Base-by-base conservation (phyloP, 2,329 filamentous ascomycete genomes). In the Teratosphaeria pseudoeucalypti region DNA sequence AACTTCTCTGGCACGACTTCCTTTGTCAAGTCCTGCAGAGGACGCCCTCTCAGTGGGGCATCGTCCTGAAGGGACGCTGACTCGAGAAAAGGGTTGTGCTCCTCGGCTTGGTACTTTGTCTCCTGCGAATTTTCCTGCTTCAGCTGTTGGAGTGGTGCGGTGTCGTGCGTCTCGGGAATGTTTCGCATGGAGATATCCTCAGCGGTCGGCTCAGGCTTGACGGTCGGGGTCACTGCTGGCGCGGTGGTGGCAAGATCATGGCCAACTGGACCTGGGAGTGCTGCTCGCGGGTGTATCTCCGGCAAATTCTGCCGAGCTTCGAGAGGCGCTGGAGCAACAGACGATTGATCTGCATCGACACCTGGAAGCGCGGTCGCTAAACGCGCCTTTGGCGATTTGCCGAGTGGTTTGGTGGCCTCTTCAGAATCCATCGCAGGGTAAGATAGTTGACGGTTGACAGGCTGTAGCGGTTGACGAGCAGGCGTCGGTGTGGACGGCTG, bases 21-120 rank as follows among this genome's bases (percentile, higher is more conserved):
- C 3, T 68, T 65, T 3, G 74, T 67, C 14, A 78, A 64, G 32
- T 67, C 60, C 49, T 71, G 67, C 19, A 79, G 58, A 19, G 66
- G 58, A 56, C 60, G 52, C 58, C 61, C 60, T 43, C 59, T 56
- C 34, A 19, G 23, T 16, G 52, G 59, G 23, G 52, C 23, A 23
- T 62, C 55, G 3, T 58, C 54, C 37, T 63, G 52, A 34, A 62
- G 61, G 7, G 57, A 58, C 3, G 57, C 58, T n/a, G 43, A 6
- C 19, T 23, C 43, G 3, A 60, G 52, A 26, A 65, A 66, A 10
- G 60, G 60, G 43, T 58, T n/a, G 4, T 32, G 29, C 39, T 43
- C 54, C 14, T 54, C 32, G 6, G 6, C 52, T 7, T 32, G 5
- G 52, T 54, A 32, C 12, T 14, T 11, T 14, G 52, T 2, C 14